phyloP scores from a whole-genome alignment of 179 eudicot species.

The Silene noctiflora region DNA sequence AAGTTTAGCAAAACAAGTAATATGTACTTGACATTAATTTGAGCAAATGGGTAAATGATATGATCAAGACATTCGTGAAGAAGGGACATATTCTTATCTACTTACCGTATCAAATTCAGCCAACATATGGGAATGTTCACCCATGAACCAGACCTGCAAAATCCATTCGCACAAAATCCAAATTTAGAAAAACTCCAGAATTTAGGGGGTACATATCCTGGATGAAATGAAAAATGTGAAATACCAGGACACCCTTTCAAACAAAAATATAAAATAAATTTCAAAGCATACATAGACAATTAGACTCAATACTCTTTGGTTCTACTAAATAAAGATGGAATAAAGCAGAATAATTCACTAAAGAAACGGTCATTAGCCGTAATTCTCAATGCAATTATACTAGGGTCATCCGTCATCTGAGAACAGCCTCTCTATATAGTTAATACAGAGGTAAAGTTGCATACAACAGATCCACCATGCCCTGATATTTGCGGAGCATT shows the following conservation, averaged over 20 bases:
- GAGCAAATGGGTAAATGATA: background rate
- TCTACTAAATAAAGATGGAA: background rate
- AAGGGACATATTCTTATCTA: slow-evolving; percentile 4
- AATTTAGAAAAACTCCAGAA: background rate
- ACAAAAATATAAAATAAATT: background rate
- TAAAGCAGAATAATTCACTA: background rate
- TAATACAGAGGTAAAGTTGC: background rate
- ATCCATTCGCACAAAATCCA: slow-evolving; percentile 16
- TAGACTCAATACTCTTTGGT: background rate
- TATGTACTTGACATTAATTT: background rate
- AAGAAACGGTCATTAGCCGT: background rate
- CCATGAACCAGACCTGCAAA: slow-evolving; percentile 95
- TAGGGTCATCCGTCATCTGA: background rate
- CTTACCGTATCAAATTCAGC: slow-evolving; percentile 90
- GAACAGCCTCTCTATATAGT: background rate
- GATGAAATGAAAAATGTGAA: background rate
- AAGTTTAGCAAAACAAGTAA: background rate
- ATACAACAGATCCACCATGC: background rate
- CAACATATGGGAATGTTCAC: slow-evolving; percentile 77
- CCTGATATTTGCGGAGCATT: background rate
- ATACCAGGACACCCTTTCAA: background rate
- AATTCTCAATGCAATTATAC: background rate
- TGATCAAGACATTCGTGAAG: background rate
- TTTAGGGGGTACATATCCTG: background rate
- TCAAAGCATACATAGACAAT: background rate